Evolutionary conservation across 176 grass and related monocot species (phyloP).

Genomic region (Zoysia pacifica): DNA sequence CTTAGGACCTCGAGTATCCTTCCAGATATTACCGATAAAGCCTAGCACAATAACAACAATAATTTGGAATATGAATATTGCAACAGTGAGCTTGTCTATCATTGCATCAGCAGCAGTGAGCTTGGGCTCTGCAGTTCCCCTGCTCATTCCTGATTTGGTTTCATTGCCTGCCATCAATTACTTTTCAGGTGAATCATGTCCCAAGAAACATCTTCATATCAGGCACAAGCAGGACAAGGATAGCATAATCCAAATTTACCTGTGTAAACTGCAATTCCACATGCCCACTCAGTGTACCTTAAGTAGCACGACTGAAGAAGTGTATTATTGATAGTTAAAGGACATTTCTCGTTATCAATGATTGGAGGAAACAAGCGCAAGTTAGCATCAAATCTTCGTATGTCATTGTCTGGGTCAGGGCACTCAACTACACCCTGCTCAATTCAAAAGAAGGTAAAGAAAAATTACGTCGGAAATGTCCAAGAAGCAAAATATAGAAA

Average conservation of each 20-base stretch:
- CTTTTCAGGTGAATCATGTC: background rate
- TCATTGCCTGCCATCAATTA: constrained; percentile 68
- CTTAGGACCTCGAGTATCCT: constrained; percentile 67
- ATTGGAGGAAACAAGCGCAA: constrained; percentile 69
- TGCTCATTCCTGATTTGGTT: constrained; percentile 93
- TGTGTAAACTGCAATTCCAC: constrained; percentile 95
- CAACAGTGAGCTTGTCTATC: constrained; percentile 85
- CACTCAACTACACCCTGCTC: constrained; percentile 87
- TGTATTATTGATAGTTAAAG: constrained; percentile 85
- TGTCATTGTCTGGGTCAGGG: constrained; percentile 87
- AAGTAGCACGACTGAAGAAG: constrained; percentile 95
- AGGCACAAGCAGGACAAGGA: constrained; percentile 11
- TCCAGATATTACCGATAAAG: constrained; percentile 84
- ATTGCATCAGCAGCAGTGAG: constrained; percentile 85
- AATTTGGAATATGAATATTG: constrained; percentile 91
- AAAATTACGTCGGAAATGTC: constrained; percentile 34
- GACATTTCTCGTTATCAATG: constrained; percentile 67
- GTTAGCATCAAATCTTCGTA: constrained; percentile 91
- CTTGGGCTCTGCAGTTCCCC: constrained; percentile 74
- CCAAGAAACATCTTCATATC: constrained; percentile 12
- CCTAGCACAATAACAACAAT: constrained; percentile 65
- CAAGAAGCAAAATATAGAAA: constrained; percentile 37
- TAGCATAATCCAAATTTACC: constrained; percentile 45
- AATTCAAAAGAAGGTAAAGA: constrained; percentile 37
- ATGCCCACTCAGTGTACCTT: constrained; percentile 91